Base-by-base conservation (phyloP, 225 moss, liverwort and hornwort genomes). In the Bryum argenteum region DNA sequence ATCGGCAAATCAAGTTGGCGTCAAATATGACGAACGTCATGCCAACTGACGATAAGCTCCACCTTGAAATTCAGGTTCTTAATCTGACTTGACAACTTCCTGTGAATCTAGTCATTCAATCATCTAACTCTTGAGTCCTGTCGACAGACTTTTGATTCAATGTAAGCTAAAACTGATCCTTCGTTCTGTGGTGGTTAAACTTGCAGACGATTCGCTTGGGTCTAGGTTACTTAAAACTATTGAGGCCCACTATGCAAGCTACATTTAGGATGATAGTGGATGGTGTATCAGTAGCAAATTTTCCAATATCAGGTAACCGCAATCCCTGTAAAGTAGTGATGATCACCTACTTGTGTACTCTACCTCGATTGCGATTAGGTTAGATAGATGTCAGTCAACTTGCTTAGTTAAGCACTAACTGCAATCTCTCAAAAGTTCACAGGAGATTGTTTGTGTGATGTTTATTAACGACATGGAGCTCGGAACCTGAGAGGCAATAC, bases 61-160 rank as follows among this genome's bases (percentile, higher is more conserved):
- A 28, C 68, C 71, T 84, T 15, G 63, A 81, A 54, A 78, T 81
- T 50, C 71, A 72, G 78, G 84, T 84, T 63, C 1, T 61, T 6
- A 54, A 52, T 66, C 53, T 65, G 51, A 18, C 57, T 39, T 53
- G 3, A 54, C 21, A 28, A 19, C n/a, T 28, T 54, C 45, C 54
- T 5, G 37, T 61, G n/a, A 45, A 17, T 22, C 61, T 37, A 23
- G 22, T 9, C 61, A 15, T 59, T 14, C 3, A 28, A 52, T 2
- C 26, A 5, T 8, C 6, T 62, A 22, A 17, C 57, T 18, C 1
- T 38, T 48, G 61, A 24, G 28, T 51, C 2, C 7, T 48, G 0
- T 47, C 0, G 8, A 19, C 10, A n/a, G 6, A 15, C 37, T 1
- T 58, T 15, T 19, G 24, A 11, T 23, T 54, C 45, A 12, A 22